Base-by-base conservation (phyloP, 2,329 filamentous ascomycete species). In the Paraconiothyrium sp. region DNA sequence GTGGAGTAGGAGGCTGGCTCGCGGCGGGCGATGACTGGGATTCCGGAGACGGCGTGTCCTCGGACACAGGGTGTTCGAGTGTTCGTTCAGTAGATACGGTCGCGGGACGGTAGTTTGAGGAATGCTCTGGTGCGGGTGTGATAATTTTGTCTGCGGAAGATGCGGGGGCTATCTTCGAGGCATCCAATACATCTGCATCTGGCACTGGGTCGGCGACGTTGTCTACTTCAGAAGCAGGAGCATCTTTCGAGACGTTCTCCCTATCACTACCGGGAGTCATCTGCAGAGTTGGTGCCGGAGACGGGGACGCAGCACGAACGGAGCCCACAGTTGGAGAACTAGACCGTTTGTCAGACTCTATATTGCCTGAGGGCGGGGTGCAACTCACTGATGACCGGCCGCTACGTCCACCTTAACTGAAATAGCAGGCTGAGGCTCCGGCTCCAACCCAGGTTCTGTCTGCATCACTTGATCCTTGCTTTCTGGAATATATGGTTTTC, bases 401-500 rank as follows among this genome's bases (percentile, higher is more conserved):
- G 5, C 10, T 30, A 41, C 32, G 13, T 43, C 35, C 20, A 30
- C 37, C 22, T 20, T 16, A 9, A 27, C 50, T 7, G 16, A 37
- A n/a, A 11, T 35, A 34, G 22, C 35, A 16, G 35, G 3, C 24
- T 34, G 14, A 35, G 20, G 14, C 34, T 30, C 35, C 2, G 37
- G 20, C 24, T 34, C 24, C 20, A 11, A 6, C 34, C n/a, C 50
- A 2, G 37, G 20, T 24, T 41, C 47, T 10, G 35, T 43, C 14
- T 55, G 52, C n/a, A 22, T 27, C 27, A 46, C 52, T 24, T 55
- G 39, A 34, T 46, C 7, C 37, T 39, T 46, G 9, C 1, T 44
- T 27, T 55, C 27, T 9, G 52, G 39, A 13, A 55, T 55, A 60
- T 67, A 68, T 22, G 24, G 37, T n/a, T 30, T 59, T 16, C 68